Conservation (phyloP, 2,329 filamentous ascomycete species). For the Thielaviopsis ethacetica region DNA sequence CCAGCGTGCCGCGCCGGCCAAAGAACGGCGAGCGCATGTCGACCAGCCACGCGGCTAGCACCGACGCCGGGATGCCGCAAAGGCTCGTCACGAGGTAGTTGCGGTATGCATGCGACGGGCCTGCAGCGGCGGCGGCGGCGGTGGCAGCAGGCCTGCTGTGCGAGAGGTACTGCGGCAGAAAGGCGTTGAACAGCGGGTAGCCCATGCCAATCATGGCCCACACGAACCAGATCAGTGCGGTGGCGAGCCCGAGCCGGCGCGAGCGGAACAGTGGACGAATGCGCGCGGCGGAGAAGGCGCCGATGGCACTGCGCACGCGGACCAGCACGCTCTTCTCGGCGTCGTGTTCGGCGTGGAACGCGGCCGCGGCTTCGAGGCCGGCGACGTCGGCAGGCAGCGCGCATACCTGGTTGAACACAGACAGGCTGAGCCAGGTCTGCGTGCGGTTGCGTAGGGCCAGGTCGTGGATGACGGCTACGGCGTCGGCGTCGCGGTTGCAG, state of each 20-base stretch:
- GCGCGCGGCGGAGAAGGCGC: constrained; percentile 49
- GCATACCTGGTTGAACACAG: constrained; percentile 29
- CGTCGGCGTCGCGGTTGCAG: constrained; percentile 59
- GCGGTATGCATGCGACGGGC: constrained; percentile 35
- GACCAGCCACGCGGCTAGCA: constrained; percentile 59
- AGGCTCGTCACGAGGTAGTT: constrained; percentile 71
- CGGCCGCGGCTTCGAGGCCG: too few relatives aligned
- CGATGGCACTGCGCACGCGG: constrained; percentile 37
- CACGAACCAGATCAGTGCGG: constrained; percentile 53
- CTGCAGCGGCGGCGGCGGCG: constrained; percentile 13
- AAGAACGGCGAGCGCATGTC: constrained; percentile 44
- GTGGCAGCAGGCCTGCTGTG: constrained; percentile 27
- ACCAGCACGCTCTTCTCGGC: too few relatives aligned
- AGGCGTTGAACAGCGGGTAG: constrained; percentile 78
- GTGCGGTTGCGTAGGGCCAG: constrained; percentile 55
- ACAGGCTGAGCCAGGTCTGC: constrained; percentile 62
- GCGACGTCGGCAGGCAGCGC: constrained; percentile 9
- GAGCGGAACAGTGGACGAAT: constrained; percentile 48
- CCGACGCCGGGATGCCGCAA: constrained; percentile 58
- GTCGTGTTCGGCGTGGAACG: too few relatives aligned
- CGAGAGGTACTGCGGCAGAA: constrained; percentile 72
- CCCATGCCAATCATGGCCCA: constrained; percentile 76
- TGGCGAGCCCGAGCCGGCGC: constrained; percentile 34
- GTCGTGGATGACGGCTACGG: constrained; percentile 63
- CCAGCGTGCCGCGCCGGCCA: constrained; percentile 58